A percentile compares a stretch with the other conserved stretches of the same genome.
phyloP scores from a whole-genome alignment of 257 asterid species.

The Jacaranda mimosifolia region DNA sequence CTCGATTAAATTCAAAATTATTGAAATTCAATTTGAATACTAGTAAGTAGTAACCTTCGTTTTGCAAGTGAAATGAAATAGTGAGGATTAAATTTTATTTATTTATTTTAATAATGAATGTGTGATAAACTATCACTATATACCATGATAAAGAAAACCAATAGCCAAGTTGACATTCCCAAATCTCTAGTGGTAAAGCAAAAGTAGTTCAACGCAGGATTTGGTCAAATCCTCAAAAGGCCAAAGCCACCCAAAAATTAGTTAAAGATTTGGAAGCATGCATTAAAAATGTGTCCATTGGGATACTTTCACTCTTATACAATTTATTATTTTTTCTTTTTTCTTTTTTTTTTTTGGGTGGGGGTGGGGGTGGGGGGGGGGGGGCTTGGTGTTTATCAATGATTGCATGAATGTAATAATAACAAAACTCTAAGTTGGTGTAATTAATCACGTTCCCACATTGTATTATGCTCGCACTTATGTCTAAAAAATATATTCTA shows the following conservation, averaged over 20 bases:
- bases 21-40: no score
- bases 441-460: neutral
- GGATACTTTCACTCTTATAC: neutral
- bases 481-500: neutral
- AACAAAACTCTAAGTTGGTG: neutral
- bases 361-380: no score
- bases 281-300: neutral
- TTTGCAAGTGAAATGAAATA: no score
- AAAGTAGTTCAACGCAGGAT: neutral
- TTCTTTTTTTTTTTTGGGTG: no score
- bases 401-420: neutral
- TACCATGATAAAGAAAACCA: neutral
- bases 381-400: neutral
- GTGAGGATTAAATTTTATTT: no score
- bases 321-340: neutral
- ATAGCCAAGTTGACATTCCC: conserved; percentile 23
- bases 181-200: conserved; percentile 23
- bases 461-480: neutral
- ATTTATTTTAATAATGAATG: no score
- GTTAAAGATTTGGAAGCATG: neutral
- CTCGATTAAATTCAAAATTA: no score
- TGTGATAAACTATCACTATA: neutral
- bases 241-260: conserved; percentile 4
- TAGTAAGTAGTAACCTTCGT: no score
- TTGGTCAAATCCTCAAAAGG: conserved; percentile 23